A percentile compares a stretch with the other conserved stretches of the same genome.
Evolutionary conservation across 768 basidiomycete species (phyloP).

Genomic region (Hebeloma cylindrosporum): DNA sequence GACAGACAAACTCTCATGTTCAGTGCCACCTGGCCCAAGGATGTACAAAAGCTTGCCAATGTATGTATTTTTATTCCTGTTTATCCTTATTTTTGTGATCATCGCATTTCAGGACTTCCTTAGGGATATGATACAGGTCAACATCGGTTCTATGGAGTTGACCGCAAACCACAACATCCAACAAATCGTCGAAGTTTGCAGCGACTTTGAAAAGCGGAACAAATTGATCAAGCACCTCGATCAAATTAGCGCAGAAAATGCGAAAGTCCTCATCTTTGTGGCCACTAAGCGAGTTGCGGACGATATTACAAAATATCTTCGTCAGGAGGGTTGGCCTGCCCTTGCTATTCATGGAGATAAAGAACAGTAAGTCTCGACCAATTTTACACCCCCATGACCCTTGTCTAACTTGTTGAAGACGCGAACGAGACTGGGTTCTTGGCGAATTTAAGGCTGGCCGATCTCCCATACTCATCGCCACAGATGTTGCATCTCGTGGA

Average conservation of each 20-base stretch:
- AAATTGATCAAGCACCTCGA: slow-evolving; percentile 98
- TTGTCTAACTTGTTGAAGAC: slow-evolving; percentile 42
- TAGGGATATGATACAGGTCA: slow-evolving; percentile 96
- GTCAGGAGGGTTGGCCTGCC: slow-evolving; percentile 99
- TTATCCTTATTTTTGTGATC: not conserved
- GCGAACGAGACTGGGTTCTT: slow-evolving; percentile 99
- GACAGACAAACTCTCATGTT: slow-evolving; percentile 99
- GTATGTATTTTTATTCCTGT: slow-evolving; percentile 36
- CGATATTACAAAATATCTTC: slow-evolving; percentile 96
- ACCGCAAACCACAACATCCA: slow-evolving; percentile 98
- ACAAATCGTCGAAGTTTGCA: slow-evolving; percentile 95
- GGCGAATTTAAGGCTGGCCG: slow-evolving; percentile 98
- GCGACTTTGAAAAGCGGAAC: slow-evolving; percentile 94
- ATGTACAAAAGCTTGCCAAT: slow-evolving; percentile 95
- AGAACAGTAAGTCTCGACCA: slow-evolving; percentile 70
- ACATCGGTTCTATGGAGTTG: slow-evolving; percentile 97
- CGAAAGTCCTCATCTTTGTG: slow-evolving; percentile 98
- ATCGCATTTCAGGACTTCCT: slow-evolving; percentile 74
- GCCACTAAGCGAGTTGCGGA: slow-evolving; percentile 97
- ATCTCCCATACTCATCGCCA: slow-evolving; percentile 96
- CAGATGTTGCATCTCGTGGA: slow-evolving; percentile 99
- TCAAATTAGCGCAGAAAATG: slow-evolving; percentile 93
- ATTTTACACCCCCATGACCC: not conserved
- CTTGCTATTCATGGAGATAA: slow-evolving; percentile 99
- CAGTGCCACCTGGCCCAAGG: slow-evolving; percentile 99